phyloP scores from a whole-genome alignment of 1,139 yeast species.

The Sugiyamaella grinbergsii region DNA sequence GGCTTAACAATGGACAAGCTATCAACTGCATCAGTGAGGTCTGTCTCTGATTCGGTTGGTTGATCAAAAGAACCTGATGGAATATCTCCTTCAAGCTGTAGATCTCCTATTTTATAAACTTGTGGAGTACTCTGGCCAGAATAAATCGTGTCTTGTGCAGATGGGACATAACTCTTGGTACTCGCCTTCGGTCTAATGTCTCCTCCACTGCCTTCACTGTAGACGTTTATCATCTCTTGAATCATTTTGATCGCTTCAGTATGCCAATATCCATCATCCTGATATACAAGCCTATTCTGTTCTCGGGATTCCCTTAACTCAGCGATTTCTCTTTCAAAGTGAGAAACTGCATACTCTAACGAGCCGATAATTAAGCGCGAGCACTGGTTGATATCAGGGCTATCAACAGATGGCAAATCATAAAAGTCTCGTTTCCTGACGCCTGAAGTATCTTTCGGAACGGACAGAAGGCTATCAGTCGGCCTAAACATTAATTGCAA shows the following conservation, averaged over 20 bases:
- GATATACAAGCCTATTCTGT: conserved; percentile 59
- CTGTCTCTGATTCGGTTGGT: not conserved
- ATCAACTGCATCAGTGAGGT: conserved; percentile 11
- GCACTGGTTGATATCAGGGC: conserved; percentile 44
- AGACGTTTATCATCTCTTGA: conserved; percentile 45
- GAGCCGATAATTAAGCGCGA: conserved; percentile 70
- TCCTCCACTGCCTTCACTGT: not conserved
- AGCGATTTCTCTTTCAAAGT: conserved; percentile 59
- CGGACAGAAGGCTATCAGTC: conserved; percentile 58
- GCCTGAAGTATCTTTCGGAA: conserved; percentile 51
- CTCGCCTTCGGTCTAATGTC: not conserved
- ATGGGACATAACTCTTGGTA: not conserved
- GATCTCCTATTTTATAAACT: conserved; percentile 23
- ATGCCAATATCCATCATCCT: conserved; percentile 61
- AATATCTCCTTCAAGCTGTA: conserved; percentile 22
- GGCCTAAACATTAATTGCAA: conserved; percentile 75
- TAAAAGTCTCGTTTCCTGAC: conserved; percentile 28
- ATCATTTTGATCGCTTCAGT: conserved; percentile 60
- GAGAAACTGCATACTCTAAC: conserved; percentile 51
- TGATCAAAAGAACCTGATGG: conserved; percentile 24
- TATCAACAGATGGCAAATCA: conserved; percentile 36
- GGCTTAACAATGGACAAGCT: too few relatives aligned
- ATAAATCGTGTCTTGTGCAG: not conserved
- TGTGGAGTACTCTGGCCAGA: conserved; percentile 16
- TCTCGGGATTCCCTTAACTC: conserved; percentile 52